phyloP scores from a whole-genome alignment of 768 basidiomycete genomes.

The Termitomyces sp. region DNA sequence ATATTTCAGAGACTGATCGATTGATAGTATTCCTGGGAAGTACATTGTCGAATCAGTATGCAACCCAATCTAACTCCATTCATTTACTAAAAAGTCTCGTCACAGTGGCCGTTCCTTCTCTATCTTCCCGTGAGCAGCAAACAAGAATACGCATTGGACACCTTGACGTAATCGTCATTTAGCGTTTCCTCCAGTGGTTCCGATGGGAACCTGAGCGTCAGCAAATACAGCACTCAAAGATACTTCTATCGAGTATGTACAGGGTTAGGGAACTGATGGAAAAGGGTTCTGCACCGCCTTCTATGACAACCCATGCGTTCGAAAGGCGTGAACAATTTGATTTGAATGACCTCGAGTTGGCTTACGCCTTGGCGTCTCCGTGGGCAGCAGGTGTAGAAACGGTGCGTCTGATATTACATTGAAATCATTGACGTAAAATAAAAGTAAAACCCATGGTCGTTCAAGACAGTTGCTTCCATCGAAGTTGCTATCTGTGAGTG shows the following conservation, averaged over 20 bases:
- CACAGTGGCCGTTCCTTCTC: conserved; percentile 7
- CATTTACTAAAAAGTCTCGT: not conserved
- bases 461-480: not conserved
- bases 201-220: conserved; percentile 30
- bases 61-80: not conserved
- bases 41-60: conserved; percentile 4
- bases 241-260: conserved; percentile 29
- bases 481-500: conserved; percentile 1
- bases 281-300: conserved; percentile 30
- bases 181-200: conserved; percentile 37
- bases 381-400: conserved; percentile 42
- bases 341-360: conserved; percentile 33
- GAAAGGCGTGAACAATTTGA: conserved; percentile 26
- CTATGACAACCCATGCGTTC: conserved; percentile 31
- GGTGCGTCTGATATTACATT: conserved; percentile 16
- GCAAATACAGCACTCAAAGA: conserved; percentile 18
- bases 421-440: not conserved
- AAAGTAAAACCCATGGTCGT: not conserved
- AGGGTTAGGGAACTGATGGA: conserved; percentile 35
- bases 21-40: not conserved
- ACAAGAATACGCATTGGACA: not conserved
- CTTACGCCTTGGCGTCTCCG: conserved; percentile 34
- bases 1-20: not conserved
- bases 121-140: conserved; percentile 5
- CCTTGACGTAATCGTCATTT: too few species aligned